These are phyloP conservation scores for Aspergillus phoenicis DNA, from an alignment of 2,329 filamentous ascomycete genomes.

Conservation along the genomic window DNA sequence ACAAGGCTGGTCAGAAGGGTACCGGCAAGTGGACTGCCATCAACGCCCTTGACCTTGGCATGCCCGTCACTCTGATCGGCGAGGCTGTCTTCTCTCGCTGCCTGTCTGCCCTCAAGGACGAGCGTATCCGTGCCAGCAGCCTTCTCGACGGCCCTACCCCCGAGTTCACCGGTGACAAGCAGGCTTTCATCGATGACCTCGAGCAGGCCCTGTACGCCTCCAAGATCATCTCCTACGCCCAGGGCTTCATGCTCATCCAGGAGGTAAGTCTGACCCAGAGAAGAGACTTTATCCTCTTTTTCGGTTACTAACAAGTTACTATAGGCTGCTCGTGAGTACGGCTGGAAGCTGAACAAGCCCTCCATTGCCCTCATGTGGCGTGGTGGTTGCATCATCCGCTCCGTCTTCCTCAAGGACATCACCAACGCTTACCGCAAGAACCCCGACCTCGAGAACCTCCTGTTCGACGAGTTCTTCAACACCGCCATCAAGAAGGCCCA, in stretches of 20 bases:
- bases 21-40: constrained; percentile 99
- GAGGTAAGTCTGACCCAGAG: constrained; percentile 62
- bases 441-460: constrained; percentile 93
- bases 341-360: constrained; percentile 99
- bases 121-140: constrained; percentile 80
- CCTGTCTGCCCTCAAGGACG: constrained; percentile 89
- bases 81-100: constrained; percentile 96
- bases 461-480: constrained; percentile 99
- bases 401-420: constrained; percentile 99
- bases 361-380: constrained; percentile 99
- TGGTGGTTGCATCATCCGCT: constrained; percentile 99
- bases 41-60: constrained; percentile 96
- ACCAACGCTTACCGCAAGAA: constrained; percentile 93
- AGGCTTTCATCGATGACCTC: constrained; percentile 92
- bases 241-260: constrained; percentile 99
- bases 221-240: constrained; percentile 99
- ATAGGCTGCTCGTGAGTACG: constrained; percentile 90
- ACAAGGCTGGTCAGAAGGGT: constrained; percentile 98
- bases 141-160: constrained; percentile 77
- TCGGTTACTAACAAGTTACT: constrained; percentile 13
- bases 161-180: constrained; percentile 85
- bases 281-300: no score
- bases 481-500: constrained; percentile 97
- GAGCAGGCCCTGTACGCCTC: constrained; percentile 99
- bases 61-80: constrained; percentile 97